Evolutionary conservation across 768 basidiomycete genomes (phyloP), one percentile per base, ranked within the genome.

Genomic region (Suillus tomentosus): DNA sequence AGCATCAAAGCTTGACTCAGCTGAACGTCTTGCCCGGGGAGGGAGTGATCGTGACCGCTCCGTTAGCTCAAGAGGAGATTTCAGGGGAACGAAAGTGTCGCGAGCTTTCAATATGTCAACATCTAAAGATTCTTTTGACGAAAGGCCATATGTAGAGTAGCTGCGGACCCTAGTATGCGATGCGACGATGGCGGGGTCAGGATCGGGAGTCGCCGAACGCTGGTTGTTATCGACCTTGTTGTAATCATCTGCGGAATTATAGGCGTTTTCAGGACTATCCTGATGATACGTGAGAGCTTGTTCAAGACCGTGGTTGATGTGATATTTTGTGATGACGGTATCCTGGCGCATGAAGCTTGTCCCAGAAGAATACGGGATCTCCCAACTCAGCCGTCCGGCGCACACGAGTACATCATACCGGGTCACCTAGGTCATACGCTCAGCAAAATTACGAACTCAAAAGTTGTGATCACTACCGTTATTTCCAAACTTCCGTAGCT

Each of bases 341-440:
- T 36, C 53, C 53, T n/a, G 53, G 53, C 11, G 34, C 11, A n/a
- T 34, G 1, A 36, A n/a, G 19, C 34, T 19, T n/a, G 19, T n/a
- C 34, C 11, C 53, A 13, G 53, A 36, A 42, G 34, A 57, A 47
- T 60, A 43, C 5, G 45, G 37, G 13, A 74, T 54, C 5, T 24
- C 62, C 74, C 73, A 74, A 61, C 70, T 66, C 72, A 74, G 72
- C 50, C 62, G 55, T 5, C 36, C 61, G 1, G 74, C 74, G 22
- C 73, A 75, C 54, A 72, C 76, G 50, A 74, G 72, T 42, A 74
- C 68, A 54, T 75, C 74, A 62, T 75, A 74, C 2, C 53, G 67
- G 37, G 68, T 70, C 24, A 70, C 69, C 73, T 74, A 39, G 37
- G 17, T 42, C n/a, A 59, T 15, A 42, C 39, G 27, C 42, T 55